phyloP scores from a whole-genome alignment of 2,329 filamentous ascomycete genomes.

The Alternaria hordeiaustralica region DNA sequence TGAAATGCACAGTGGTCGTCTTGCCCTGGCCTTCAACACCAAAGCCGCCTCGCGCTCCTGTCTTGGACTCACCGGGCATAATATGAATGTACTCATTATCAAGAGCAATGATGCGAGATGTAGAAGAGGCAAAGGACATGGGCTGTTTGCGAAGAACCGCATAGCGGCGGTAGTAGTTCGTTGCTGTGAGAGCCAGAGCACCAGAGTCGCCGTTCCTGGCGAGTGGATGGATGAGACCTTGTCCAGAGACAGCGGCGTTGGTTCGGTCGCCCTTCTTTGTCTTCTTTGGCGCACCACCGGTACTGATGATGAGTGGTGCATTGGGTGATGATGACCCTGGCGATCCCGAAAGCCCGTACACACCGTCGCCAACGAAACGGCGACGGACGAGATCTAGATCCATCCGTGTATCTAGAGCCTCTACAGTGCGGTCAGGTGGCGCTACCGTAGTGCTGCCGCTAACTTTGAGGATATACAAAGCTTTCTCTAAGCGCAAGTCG shows the following conservation, averaged over 20 bases:
- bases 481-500: slow-evolving; percentile 79
- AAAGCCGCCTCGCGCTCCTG: slow-evolving; percentile 42
- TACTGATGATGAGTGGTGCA: slow-evolving; percentile 63
- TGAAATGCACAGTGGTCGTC: slow-evolving; percentile 82
- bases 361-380: slow-evolving; percentile 77
- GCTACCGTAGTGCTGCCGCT: slow-evolving; percentile 76
- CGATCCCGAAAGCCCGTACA: slow-evolving; percentile 71
- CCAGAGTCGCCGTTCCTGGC: slow-evolving; percentile 62
- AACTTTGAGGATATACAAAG: slow-evolving; percentile 78
- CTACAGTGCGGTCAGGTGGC: slow-evolving; percentile 77
- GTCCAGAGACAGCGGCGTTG: slow-evolving; percentile 58
- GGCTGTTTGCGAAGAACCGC: slow-evolving; percentile 82
- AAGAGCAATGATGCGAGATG: slow-evolving; percentile 77
- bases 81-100: slow-evolving; percentile 89
- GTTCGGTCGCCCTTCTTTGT: slow-evolving; percentile 63
- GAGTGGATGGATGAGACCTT: slow-evolving; percentile 64
- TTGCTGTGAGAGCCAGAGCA: slow-evolving; percentile 46
- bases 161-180: slow-evolving; percentile 71
- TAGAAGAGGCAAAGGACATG: slow-evolving; percentile 78
- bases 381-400: slow-evolving; percentile 78
- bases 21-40: slow-evolving; percentile 60
- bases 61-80: slow-evolving; percentile 68
- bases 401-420: slow-evolving; percentile 75
- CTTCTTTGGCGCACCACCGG: slow-evolving; percentile 57
- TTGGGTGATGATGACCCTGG: slow-evolving; percentile 75